A percentile compares a stretch with the other conserved stretches of the same genome.
Conservation (phyloP, 257 asterid genomes). For the Solanum boliviense region DNA sequence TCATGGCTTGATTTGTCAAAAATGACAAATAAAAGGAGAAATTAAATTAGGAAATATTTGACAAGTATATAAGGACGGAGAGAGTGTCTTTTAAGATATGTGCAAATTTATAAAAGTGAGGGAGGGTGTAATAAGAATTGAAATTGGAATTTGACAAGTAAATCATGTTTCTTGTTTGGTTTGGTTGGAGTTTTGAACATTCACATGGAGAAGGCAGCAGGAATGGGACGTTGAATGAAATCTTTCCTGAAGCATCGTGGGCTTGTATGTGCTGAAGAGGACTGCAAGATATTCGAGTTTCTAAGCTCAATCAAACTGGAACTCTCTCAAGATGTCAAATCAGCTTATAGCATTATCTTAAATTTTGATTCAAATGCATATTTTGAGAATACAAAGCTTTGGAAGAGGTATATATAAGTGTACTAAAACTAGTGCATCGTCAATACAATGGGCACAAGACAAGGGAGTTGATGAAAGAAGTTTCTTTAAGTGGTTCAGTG, state of each 20-base stretch:
- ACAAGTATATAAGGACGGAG: no score
- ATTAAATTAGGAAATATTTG: no score
- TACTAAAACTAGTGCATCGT: background rate
- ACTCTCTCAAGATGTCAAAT: slow-evolving; percentile 70
- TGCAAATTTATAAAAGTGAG: no score
- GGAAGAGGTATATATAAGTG: slow-evolving; percentile 27
- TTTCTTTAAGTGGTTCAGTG: background rate
- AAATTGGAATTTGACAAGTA: background rate
- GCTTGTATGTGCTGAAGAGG: slow-evolving; percentile 25
- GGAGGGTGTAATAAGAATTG: background rate
- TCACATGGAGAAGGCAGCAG: no score
- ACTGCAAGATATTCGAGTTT: slow-evolving; percentile 46
- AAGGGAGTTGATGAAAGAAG: background rate
- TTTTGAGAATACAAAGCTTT: slow-evolving; percentile 65
- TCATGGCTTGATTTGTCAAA: no score
- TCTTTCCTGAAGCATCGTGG: slow-evolving; percentile 64
- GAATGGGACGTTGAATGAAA: background rate
- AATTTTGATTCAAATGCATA: slow-evolving; percentile 65
- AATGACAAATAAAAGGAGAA: no score
- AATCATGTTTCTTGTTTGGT: background rate
- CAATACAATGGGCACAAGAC: background rate
- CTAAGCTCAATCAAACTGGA: slow-evolving; percentile 66
- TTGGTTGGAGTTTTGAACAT: no score
- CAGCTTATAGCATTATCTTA: slow-evolving; percentile 65
- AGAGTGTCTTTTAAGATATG: no score